Base-by-base conservation (phyloP, 257 asterid genomes). In the Fraxinus excelsior region DNA sequence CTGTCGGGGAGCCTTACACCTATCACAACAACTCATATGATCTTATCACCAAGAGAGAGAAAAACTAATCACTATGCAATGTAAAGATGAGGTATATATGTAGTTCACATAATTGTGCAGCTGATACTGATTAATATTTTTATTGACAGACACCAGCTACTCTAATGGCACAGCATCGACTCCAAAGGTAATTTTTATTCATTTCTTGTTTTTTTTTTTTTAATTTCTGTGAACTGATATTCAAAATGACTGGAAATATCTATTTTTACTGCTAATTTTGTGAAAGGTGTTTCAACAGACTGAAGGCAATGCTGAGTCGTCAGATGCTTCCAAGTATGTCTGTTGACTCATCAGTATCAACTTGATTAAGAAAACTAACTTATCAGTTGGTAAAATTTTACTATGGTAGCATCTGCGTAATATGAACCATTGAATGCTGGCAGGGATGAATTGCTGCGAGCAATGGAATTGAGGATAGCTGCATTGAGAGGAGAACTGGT, bases 361-460 rank as follows among this genome's bases (percentile, higher is more conserved):
- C 74, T 74, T 79, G 68, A 75, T 70, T 32, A 70, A 21, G 69
- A 37, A 44, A 56, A 18, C 26, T 5, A 29, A 60, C 23, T 76
- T 72, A 44, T 51, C 35, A 34, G 51, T 60, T 40, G 18, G 29
- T n/a, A 26, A 62, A 23, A 60, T 21, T 23, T 60, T 8, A 7
- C 32, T 1, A 2, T 38, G 5, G 18, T 65, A 65, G 32, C 79
- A 75, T 80, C 76, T 62, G 72, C 37, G 53, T 86, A 71, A 75
- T 40, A 73, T 72, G 70, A 78, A 51, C 60, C 35, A 72, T 80
- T 70, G 68, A 79, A 66, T 81, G 73, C 72, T 38, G 58, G 49
- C 93, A 96, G 99, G 87, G 92, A 90, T 76, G 98, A 95, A 80
- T 80, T 95, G 81, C 85, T 95, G 49, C 96, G 89, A 76, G 99